These are phyloP conservation scores for Aspergillus ruber DNA, from an alignment of 2,329 filamentous ascomycete genomes.

Conservation along the genomic window DNA sequence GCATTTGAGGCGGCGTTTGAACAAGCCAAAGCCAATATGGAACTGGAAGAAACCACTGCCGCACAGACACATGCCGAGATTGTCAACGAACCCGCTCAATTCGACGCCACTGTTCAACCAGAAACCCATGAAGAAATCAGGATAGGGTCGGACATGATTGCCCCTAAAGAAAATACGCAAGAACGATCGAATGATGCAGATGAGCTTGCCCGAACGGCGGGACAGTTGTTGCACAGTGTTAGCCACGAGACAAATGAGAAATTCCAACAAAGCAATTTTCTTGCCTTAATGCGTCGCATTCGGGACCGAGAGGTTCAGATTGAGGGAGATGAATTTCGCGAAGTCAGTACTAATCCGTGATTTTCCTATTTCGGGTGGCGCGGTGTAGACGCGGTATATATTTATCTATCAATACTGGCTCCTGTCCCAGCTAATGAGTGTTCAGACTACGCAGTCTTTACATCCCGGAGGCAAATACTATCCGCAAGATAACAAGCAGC, in stretches of 20 bases:
- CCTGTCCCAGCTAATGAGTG: conserved; percentile 30
- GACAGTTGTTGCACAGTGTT: conserved; percentile 62
- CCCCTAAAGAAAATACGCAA: conserved; percentile 25
- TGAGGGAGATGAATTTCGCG: conserved; percentile 55
- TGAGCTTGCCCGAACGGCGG: conserved; percentile 66
- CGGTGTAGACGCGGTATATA: conserved; percentile 31
- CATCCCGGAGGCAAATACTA: conserved; percentile 44
- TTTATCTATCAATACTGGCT: conserved; percentile 20
- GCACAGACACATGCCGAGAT: conserved; percentile 11
- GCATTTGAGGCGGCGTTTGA: conserved; percentile 42
- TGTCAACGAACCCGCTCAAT: conserved; percentile 12
- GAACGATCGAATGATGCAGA: conserved; percentile 48
- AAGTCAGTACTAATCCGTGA: conserved; percentile 42
- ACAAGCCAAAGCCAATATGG: conserved; percentile 34
- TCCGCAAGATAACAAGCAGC: conserved; percentile 25
- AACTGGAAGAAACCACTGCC: conserved; percentile 17
- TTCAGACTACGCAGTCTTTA: conserved; percentile 36
- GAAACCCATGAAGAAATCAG: conserved; percentile 21
- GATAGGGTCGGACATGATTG: conserved; percentile 41
- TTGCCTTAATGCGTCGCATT: conserved; percentile 69
- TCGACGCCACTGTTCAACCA: conserved; percentile 6
- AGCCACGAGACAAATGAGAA: conserved; percentile 63
- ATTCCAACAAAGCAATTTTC: conserved; percentile 71
- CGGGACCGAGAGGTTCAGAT: conserved; percentile 66
- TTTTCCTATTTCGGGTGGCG: conserved; percentile 27